A percentile compares a stretch with the other conserved stretches of the same genome.
Evolutionary conservation across 805 yeast species (phyloP).

Genomic region (Saturnispora gosingensis): DNA sequence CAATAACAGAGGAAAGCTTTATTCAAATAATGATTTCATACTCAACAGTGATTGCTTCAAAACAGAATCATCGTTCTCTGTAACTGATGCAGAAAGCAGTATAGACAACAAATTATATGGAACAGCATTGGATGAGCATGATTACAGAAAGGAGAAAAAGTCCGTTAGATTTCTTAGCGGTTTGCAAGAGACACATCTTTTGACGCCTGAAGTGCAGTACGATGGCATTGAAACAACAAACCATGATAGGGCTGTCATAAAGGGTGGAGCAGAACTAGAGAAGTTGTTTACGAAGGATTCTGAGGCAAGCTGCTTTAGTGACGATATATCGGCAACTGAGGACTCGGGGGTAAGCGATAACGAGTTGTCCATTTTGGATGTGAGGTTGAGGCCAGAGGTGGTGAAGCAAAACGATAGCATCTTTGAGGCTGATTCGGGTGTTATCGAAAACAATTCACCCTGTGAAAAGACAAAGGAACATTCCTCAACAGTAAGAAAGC

Average conservation of each 20-base stretch:
- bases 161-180: slow-evolving; percentile 7
- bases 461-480: neutral
- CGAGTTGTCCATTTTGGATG: neutral
- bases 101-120: slow-evolving; percentile 1
- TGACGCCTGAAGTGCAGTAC: neutral
- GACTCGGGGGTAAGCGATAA: neutral
- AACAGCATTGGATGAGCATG: neutral
- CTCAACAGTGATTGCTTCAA: slow-evolving; percentile 10
- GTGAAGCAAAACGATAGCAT: neutral
- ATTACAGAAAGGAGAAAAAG: neutral
- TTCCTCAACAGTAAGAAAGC: neutral
- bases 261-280: neutral
- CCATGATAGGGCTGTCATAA: neutral
- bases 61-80: slow-evolving; percentile 14
- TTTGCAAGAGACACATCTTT: neutral
- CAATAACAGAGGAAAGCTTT: slow-evolving; percentile 37
- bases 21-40: slow-evolving; percentile 29
- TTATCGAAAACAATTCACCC: neutral
- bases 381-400: neutral
- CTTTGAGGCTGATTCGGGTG: neutral
- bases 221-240: neutral
- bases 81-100: slow-evolving; percentile 4
- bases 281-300: neutral
- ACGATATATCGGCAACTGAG: neutral
- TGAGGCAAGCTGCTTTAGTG: neutral